A percentile compares a stretch with the other conserved stretches of the same genome.
Conservation (phyloP, 2,329 filamentous ascomycete genomes). For the Talaromyces albobiverticillius region DNA sequence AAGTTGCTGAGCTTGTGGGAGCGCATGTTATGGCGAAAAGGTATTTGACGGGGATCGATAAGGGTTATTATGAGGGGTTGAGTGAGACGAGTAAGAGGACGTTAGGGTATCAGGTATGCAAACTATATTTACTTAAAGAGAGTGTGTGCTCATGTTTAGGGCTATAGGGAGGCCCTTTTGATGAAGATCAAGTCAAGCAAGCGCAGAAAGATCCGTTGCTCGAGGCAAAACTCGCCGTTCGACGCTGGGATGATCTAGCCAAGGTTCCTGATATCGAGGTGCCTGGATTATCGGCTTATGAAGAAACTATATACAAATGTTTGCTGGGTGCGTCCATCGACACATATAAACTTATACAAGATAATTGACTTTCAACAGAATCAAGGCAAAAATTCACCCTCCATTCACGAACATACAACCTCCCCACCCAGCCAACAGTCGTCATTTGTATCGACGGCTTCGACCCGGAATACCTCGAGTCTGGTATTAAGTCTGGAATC, state of each 20-base stretch:
- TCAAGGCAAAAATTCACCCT: constrained; percentile 15
- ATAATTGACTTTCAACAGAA: neutral
- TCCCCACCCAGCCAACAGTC: constrained; percentile 36
- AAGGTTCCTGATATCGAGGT: constrained; percentile 23
- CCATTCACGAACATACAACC: constrained; percentile 29
- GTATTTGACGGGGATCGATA: constrained; percentile 27
- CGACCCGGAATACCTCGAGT: constrained; percentile 40
- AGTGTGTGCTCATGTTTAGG: neutral
- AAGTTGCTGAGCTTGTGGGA: constrained; percentile 27
- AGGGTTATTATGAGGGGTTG: constrained; percentile 25
- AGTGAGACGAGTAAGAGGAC: constrained; percentile 29
- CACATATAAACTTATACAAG: neutral
- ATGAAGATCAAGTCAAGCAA: constrained; percentile 19
- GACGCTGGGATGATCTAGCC: constrained; percentile 27
- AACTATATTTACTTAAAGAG: neutral
- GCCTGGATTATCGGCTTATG: constrained; percentile 22
- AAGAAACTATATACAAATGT: constrained; percentile 21
- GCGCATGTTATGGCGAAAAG: constrained; percentile 32
- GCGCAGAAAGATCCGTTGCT: constrained; percentile 27
- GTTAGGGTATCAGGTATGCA: constrained; percentile 25
- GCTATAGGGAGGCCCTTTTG: constrained; percentile 24
- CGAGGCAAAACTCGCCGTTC: constrained; percentile 24
- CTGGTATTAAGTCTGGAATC: constrained; percentile 33
- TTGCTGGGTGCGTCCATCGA: constrained; percentile 14
- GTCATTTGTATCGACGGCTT: constrained; percentile 46